Evolutionary conservation across 352 stramenopile genomes (phyloP).

Genomic region (Globisporangium acanthophoron): DNA sequence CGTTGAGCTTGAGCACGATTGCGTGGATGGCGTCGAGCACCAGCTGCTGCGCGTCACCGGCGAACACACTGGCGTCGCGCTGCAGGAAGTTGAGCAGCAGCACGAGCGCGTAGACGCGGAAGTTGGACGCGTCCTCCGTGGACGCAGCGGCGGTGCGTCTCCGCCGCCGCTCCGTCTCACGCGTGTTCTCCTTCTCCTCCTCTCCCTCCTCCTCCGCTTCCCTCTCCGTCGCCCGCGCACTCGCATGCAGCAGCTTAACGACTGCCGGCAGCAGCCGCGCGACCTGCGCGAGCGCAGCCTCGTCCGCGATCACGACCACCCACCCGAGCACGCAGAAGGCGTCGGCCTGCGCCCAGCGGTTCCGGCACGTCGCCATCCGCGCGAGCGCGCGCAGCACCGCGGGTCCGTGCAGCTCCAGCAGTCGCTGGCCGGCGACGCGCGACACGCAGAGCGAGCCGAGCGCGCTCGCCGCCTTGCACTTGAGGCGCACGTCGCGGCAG

Average conservation of each 20-base stretch:
- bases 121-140: constrained; percentile 56
- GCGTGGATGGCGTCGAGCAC: constrained; percentile 7
- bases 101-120: constrained; percentile 64
- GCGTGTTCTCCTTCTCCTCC: background rate
- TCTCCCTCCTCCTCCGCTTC: background rate
- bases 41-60: background rate
- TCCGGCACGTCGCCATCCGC: constrained; percentile 62
- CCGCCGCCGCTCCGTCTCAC: background rate
- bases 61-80: constrained; percentile 33
- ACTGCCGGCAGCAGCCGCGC: constrained; percentile 37
- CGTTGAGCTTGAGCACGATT: constrained; percentile 10
- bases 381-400: constrained; percentile 29
- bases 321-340: constrained; percentile 72
- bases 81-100: constrained; percentile 75
- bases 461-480: constrained; percentile 75
- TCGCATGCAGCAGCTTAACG: constrained; percentile 36
- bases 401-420: constrained; percentile 42
- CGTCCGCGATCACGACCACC: constrained; percentile 65
- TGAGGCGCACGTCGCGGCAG: constrained; percentile 63
- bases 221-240: constrained; percentile 14
- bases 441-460: constrained; percentile 71
- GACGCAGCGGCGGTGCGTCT: constrained; percentile 12
- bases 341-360: constrained; percentile 72
- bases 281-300: constrained; percentile 30
- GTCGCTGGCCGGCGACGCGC: constrained; percentile 53